A percentile compares a stretch with the other conserved stretches of the same genome.
phyloP scores from a whole-genome alignment of 2,329 filamentous ascomycete genomes.

The Nemania bipapillata region DNA sequence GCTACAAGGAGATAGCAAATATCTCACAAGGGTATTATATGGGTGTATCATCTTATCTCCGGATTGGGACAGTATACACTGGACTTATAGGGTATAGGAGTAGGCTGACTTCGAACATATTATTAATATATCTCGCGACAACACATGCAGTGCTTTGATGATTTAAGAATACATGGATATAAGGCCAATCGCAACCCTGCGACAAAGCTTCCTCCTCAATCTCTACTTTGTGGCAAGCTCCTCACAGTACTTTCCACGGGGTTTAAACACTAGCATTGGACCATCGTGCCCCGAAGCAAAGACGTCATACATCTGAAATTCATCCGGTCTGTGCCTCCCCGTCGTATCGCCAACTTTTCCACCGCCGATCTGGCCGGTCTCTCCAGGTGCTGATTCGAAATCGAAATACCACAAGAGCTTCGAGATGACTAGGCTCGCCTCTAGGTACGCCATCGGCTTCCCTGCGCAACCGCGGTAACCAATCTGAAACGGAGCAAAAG shows the following conservation, averaged over 20 bases:
- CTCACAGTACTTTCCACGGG: constrained; percentile 22
- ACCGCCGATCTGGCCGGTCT: constrained; percentile 31
- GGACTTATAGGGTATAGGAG: neutral
- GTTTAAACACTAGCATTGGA: constrained; percentile 33
- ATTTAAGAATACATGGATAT: constrained; percentile 8
- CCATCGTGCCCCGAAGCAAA: constrained; percentile 36
- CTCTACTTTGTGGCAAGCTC: constrained; percentile 2
- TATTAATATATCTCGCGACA: neutral
- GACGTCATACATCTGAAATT: constrained; percentile 40
- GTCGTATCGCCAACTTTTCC: constrained; percentile 27
- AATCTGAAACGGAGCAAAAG: constrained; percentile 36
- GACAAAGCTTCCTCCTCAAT: neutral
- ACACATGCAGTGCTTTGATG: neutral
- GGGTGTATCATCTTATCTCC: too few species aligned
- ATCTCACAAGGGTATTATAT: too few species aligned
- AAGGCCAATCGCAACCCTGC: neutral
- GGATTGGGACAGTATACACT: too few species aligned
- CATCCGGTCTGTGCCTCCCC: constrained; percentile 30
- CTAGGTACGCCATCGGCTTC: constrained; percentile 40
- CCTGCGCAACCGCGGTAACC: constrained; percentile 39
- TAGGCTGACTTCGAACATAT: neutral
- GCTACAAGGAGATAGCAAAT: too few species aligned
- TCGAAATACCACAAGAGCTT: constrained; percentile 40
- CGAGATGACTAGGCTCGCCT: constrained; percentile 35
- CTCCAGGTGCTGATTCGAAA: constrained; percentile 34